Evolutionary conservation across 2,329 filamentous ascomycete species (phyloP), one percentile per base, ranked within the genome.

Genomic region (Fusarium foetens): DNA sequence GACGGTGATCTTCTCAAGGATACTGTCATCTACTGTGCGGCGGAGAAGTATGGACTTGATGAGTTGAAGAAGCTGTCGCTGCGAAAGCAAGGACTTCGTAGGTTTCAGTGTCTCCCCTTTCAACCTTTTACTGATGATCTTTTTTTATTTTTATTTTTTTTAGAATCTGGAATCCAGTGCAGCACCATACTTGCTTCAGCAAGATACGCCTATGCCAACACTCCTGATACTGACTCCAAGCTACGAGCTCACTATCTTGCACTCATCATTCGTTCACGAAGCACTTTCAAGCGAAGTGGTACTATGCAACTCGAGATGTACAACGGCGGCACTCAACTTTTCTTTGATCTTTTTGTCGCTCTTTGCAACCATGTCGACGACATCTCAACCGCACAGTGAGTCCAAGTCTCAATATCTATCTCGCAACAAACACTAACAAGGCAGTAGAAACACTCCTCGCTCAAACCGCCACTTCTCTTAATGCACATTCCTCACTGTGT

Each of bases 291-390:
- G 86, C 88, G 94, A 61, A 97, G 94, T 82, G 94, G 94, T 60
- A 97, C 94, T 7, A 97, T 97, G 94, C 95, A 97, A 83, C 89
- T 93, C 75, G 94, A 97, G 84, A 97, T 98, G 94, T 93, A 93
- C 81, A 89, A 90, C 69, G 95, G 95, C 33, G 94, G 94, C 59
- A 93, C 86, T 2, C 88, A 93, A 78, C 86, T 97, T 66, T 97
- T 97, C 85, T 98, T 97, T 80, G 95, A 97, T 79, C 86, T 97
- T 48, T 98, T 97, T 80, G 95, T 97, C 55, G 94, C 95, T 23
- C 90, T 97, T 83, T 94, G 93, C 83, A 97, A 97, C 80, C 94
- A 97, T 79, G 93, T 97, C 79, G 93, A 90, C 80, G 92, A 91
- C 76, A 87, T 91, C 69, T 86, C 88, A 8, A 86, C 84, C 61